Evolutionary conservation across 2,329 filamentous ascomycete genomes (phyloP), one percentile per base, ranked within the genome.

Genomic region (Fusarium sp.): DNA sequence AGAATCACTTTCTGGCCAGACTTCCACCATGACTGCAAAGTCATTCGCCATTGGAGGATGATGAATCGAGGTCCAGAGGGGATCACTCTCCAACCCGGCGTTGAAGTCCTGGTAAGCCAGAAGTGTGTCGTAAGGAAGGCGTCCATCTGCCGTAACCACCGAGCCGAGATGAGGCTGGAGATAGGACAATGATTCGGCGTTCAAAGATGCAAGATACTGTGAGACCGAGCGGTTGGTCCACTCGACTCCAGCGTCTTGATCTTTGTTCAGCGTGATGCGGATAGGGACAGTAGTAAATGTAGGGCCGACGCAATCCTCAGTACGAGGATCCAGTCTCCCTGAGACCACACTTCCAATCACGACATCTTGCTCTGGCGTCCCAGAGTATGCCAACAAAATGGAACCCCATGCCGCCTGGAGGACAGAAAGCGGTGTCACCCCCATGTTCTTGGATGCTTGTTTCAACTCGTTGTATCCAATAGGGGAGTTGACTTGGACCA

Each of bases 61-160:
- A 6, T 55, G 46, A 11, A 62, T 33, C 2, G 35, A 55, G 10
- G 46, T 35, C 60, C 60, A 62, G 33, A 62, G 33, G 9, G 24
- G n/a, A 29, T 55, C 46, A 62, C 46, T 10, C 12, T 20, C n/a
- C 20, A 35, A n/a, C 24, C 9, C 27, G 22, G 14, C 24, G n/a
- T 62, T 62, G 46, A 62, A 62, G 35, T 62, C 60, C 35, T 62
- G 60, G 60, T 62, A 62, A 42, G 60, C 46, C 5, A 62, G 24
- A 35, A 62, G 60, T 33, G 60, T 62, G n/a, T 62, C 60, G 35
- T 62, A 62, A 35, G 46, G 60, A 24, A 62, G 60, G 5, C 24
- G 46, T 20, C 60, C 60, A n/a, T 62, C 60, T 27, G 60, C 14
- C 20, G 60, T 62, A 17, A 55, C 46, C 20, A 55, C 24, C 14